Evolutionary conservation across 208 protist genomes (phyloP).

Genomic region (Trypanosoma avium): DNA sequence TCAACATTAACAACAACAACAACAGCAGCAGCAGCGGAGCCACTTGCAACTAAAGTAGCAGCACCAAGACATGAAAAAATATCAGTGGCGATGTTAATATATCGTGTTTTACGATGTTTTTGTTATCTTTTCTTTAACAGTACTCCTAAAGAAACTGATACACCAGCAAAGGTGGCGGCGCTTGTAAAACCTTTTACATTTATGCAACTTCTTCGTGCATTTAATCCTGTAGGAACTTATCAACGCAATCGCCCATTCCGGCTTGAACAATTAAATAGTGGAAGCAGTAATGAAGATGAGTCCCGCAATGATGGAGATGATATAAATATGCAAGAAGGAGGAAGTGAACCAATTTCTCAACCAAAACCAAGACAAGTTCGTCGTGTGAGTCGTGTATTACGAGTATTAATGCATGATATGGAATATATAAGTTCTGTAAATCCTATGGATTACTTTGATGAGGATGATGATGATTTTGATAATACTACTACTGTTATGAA

Average conservation of each 20-base stretch:
- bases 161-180: conserved; percentile 68
- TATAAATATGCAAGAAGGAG: conserved; percentile 9
- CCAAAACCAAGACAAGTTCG: conserved; percentile 68
- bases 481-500: conserved; percentile 34
- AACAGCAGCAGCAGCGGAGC: conserved; percentile 14
- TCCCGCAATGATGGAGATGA: conserved; percentile 22
- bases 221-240: conserved; percentile 80
- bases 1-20: conserved; percentile 8
- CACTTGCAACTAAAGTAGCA: conserved; percentile 35
- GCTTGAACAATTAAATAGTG: conserved; percentile 37
- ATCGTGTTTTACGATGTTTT: conserved; percentile 63
- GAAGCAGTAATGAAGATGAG: conserved; percentile 16
- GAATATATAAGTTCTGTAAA: conserved; percentile 65
- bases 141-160: conserved; percentile 63
- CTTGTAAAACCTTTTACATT: conserved; percentile 82
- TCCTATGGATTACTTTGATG: conserved; percentile 51
- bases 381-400: conserved; percentile 67
- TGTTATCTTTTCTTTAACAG: conserved; percentile 78
- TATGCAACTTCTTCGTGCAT: conserved; percentile 66
- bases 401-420: conserved; percentile 55
- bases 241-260: conserved; percentile 42
- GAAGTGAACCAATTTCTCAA: conserved; percentile 47
- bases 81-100: conserved; percentile 54
- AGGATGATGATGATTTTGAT: conserved; percentile 38
- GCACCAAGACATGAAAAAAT: conserved; percentile 48